Conservation (phyloP, 139 green algal genomes). For the Nannochloris sp. region DNA sequence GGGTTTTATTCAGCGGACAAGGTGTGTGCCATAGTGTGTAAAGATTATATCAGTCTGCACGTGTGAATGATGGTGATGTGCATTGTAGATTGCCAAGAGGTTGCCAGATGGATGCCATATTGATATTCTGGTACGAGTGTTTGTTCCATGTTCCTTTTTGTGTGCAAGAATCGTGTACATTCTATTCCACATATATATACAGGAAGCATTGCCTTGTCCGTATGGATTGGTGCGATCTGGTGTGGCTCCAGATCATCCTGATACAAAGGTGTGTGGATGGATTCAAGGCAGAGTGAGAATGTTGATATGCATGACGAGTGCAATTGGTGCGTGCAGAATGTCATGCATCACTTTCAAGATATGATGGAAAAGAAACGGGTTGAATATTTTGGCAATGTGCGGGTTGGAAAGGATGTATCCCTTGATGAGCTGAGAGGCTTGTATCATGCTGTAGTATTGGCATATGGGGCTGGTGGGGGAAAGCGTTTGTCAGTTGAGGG, state of each 20-base stretch:
- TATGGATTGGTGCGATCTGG: constrained; percentile 91
- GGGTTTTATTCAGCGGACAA: constrained; percentile 76
- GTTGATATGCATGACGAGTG: not conserved
- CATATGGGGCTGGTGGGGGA: constrained; percentile 84
- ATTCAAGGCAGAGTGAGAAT: not conserved
- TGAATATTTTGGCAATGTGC: constrained; percentile 81
- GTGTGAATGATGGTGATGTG: not conserved
- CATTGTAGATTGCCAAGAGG: not conserved
- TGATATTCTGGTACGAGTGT: not conserved
- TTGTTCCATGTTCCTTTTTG: not conserved
- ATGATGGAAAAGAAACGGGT: constrained; percentile 25
- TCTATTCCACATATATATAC: not conserved
- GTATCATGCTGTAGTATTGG: constrained; percentile 81
- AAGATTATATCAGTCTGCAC: not conserved
- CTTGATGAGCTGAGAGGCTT: constrained; percentile 54
- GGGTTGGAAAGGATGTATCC: constrained; percentile 10
- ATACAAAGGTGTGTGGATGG: constrained; percentile 69
- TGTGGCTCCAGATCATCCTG: constrained; percentile 92
- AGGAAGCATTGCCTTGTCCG: constrained; percentile 80
- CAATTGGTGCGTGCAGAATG: constrained; percentile 38
- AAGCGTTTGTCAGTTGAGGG: constrained; percentile 63
- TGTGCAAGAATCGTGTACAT: not conserved
- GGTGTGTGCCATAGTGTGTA: constrained; percentile 16
- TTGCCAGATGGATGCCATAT: not conserved
- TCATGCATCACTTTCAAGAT: constrained; percentile 76